Conservation (phyloP, 306 rosid genomes). For the Trifolium pratense region DNA sequence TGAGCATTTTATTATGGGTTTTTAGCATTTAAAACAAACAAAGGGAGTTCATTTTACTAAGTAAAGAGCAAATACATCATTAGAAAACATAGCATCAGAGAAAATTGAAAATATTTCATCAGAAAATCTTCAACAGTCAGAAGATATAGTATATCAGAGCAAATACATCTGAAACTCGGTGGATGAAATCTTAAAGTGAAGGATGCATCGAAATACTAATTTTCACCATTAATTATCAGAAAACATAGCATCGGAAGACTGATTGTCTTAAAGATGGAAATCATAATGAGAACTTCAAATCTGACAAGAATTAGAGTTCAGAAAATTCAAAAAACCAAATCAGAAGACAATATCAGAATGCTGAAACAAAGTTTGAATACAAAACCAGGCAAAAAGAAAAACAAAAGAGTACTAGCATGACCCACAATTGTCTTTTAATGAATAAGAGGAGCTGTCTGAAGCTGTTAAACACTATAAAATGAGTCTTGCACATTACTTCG, state of each 20-base stretch:
- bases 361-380: neutral
- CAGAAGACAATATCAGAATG: neutral
- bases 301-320: no score
- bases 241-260: neutral
- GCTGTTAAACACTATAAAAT: neutral
- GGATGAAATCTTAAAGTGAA: neutral
- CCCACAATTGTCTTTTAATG: neutral
- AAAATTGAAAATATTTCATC: neutral
- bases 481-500: neutral
- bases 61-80: slow-evolving; percentile 5
- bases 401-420: neutral
- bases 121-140: neutral
- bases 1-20: neutral
- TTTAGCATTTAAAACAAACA: slow-evolving; percentile 15
- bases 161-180: neutral
- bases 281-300: neutral
- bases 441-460: neutral
- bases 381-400: neutral
- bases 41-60: slow-evolving; percentile 7
- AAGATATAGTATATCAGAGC: neutral
- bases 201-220: neutral
- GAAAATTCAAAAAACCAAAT: neutral
- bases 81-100: neutral
- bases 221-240: no score
- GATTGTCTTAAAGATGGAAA: neutral